Percentiles rank a stretch among this genome's conserved stretches.
Evolutionary conservation across 768 basidiomycete species (phyloP).

Genomic region (Lactarius sanguifluus): DNA sequence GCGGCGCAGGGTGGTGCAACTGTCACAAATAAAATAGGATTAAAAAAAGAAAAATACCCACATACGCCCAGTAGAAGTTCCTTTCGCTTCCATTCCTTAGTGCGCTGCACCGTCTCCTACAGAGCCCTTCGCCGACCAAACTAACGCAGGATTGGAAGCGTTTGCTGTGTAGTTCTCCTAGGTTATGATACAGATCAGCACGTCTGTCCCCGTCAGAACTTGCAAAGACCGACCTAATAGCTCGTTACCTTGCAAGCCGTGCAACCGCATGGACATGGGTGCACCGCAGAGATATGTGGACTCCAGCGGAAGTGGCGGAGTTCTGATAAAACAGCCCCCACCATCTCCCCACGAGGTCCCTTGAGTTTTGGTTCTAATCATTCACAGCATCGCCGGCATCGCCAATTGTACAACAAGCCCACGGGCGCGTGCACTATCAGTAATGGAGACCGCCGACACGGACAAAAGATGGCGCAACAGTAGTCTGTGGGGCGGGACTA

Average conservation of each 20-base stretch:
- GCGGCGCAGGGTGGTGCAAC: not conserved
- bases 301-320: not conserved
- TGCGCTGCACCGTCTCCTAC: not conserved
- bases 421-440: not conserved
- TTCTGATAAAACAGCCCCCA: not conserved
- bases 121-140: not conserved
- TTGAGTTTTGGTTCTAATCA: not conserved
- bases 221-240: not conserved
- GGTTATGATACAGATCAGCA: not conserved
- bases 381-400: not conserved
- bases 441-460: not conserved
- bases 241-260: not conserved
- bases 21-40: not conserved
- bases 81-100: not conserved
- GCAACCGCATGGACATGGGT: not conserved
- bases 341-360: not conserved
- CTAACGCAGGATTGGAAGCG: not conserved
- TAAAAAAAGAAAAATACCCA: not conserved
- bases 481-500: not conserved
- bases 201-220: not conserved
- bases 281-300: not conserved
- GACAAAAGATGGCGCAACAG: not conserved
- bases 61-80: not conserved
- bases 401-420: not conserved
- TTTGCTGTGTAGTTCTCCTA: not conserved